Percentiles rank a stretch among this genome's conserved stretches.
These are phyloP conservation scores for Verticillium zaregamsianum DNA, from an alignment of 2,329 filamentous ascomycete genomes.

Conservation along the genomic window DNA sequence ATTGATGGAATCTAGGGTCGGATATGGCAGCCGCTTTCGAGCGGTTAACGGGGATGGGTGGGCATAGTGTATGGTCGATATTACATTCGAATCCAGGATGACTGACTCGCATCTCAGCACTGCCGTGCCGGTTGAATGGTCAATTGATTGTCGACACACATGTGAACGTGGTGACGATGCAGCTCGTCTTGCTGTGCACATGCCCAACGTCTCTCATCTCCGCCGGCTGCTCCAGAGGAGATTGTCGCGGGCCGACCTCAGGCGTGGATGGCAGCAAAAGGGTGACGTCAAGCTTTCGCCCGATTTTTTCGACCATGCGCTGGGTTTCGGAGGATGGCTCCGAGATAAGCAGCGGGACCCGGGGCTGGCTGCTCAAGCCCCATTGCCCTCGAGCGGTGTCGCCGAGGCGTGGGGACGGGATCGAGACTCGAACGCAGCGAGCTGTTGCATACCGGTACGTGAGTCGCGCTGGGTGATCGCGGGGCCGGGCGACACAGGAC, in stretches of 20 bases:
- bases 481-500: not conserved
- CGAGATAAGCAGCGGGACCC: not conserved
- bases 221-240: not conserved
- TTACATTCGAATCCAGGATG: not conserved
- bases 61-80: not conserved
- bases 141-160: not conserved
- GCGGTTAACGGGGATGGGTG: not conserved
- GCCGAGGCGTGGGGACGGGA: not conserved
- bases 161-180: not conserved
- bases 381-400: not conserved
- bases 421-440: not conserved
- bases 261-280: no score
- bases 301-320: no score
- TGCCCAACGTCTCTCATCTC: not conserved
- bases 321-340: not conserved
- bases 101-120: not conserved
- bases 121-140: not conserved
- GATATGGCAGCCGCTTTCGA: not conserved
- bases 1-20: not conserved
- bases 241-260: not conserved
- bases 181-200: not conserved
- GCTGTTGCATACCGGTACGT: not conserved
- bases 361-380: not conserved
- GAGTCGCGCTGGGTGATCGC: not conserved
- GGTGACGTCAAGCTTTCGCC: no score